These are phyloP conservation scores for Xylaria flabelliformis DNA, from an alignment of 495 filamentous ascomycete species.

Conservation along the genomic window DNA sequence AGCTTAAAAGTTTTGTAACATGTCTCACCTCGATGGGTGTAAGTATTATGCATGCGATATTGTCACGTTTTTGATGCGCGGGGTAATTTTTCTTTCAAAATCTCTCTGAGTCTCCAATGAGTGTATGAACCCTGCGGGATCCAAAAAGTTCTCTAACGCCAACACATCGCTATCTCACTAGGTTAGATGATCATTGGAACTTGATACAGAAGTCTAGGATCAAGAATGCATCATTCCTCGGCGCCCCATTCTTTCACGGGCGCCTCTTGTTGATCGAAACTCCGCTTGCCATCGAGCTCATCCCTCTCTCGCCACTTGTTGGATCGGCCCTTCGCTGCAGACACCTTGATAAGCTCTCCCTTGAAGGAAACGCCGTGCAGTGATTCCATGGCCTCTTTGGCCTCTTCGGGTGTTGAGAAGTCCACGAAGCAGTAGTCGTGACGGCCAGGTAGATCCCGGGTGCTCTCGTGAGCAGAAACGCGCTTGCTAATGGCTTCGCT, in stretches of 20 bases:
- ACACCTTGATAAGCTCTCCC: slow-evolving; percentile 33
- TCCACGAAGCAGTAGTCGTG: slow-evolving; percentile 76
- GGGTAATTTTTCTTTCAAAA: neutral
- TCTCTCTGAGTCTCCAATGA: neutral
- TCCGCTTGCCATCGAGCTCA: slow-evolving; percentile 23
- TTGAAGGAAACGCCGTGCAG: slow-evolving; percentile 39
- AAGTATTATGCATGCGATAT: neutral
- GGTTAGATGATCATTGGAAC: neutral
- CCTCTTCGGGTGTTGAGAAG: slow-evolving; percentile 62
- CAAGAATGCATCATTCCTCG: neutral
- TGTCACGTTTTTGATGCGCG: neutral
- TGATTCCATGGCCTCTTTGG: slow-evolving; percentile 48
- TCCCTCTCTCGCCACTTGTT: slow-evolving; percentile 36
- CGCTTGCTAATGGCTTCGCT: slow-evolving; percentile 68
- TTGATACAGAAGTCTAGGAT: neutral
- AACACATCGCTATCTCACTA: neutral
- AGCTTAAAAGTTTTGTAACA: neutral
- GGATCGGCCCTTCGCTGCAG: slow-evolving; percentile 31
- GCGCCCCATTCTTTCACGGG: slow-evolving; percentile 6
- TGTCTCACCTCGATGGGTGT: neutral
- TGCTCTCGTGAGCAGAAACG: slow-evolving; percentile 62
- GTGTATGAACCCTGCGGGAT: slow-evolving; percentile 1
- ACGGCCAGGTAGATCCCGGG: slow-evolving; percentile 58
- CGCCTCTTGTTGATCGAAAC: slow-evolving; percentile 9
- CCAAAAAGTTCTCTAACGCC: no score